Evolutionary conservation across 495 filamentous ascomycete genomes (phyloP), one percentile per base, ranked within the genome.

Genomic region (Bacidia gigantensis): DNA sequence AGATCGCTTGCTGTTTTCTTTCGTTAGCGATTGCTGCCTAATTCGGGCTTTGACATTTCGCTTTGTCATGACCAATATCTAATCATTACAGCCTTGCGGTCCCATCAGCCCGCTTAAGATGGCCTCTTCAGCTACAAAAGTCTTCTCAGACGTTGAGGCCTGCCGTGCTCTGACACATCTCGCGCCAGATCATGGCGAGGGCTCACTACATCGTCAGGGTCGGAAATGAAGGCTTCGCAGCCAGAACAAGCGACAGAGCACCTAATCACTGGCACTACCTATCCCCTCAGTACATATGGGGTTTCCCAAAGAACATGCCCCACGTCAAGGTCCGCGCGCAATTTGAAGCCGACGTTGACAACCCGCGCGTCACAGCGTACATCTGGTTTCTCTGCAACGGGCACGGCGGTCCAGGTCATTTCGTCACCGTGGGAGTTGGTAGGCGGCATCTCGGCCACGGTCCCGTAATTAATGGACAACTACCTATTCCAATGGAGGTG

Each of bases 381-480:
- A 56, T 59, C 49, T 59, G 57, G 57, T 56, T 59, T 25, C 57
- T 59, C 17, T 59, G 57, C 49, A 59, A 59, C 53, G 48, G 57
- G 24, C 44, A 59, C 40, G 53, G 50, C 26, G 53, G 57, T 46
- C 53, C 57, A 26, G 57, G 57, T 14, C 57, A 51, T 50, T 59
- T 59, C 40, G 57, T 59, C 23, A 52, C 52, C 56, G 38, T 56
- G 5, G 57, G 45, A 24, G 49, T 59, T 25, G 57, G 57, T 46
- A 50, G n/a, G 25, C 57, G 53, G 26, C 53, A 59, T 53, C 5
- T 10, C 21, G 57, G 57, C 3, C 35, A 49, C 18, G 57, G 57
- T 3, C 57, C 57, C 17, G 24, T 56, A 12, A 49, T 14, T 9
- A 53, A 56, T 32, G 57, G 53, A 39, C 29, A 26, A 5, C 32